Percentiles rank a stretch among this genome's conserved stretches.
phyloP scores from a whole-genome alignment of 2,329 filamentous ascomycete species.

The Pyrenochaeta sp. region DNA sequence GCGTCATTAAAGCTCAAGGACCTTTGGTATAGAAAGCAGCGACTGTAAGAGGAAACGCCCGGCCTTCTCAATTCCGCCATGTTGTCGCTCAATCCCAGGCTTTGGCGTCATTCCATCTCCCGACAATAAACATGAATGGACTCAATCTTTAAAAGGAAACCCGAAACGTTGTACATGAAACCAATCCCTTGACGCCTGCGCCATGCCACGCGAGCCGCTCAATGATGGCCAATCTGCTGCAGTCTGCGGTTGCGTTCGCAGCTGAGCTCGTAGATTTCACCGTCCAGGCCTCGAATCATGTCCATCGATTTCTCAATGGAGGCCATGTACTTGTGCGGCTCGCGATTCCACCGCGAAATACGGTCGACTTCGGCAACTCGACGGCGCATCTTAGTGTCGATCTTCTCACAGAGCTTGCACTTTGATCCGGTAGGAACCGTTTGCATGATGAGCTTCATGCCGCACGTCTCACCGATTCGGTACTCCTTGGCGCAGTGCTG shows the following conservation, averaged over 20 bases:
- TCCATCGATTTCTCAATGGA: slow-evolving; percentile 72
- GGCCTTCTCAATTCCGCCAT: slow-evolving; percentile 34
- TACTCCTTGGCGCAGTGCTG: slow-evolving; percentile 95
- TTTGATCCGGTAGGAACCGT: slow-evolving; percentile 69
- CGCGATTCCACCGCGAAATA: slow-evolving; percentile 77
- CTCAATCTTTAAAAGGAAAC: slow-evolving; percentile 32
- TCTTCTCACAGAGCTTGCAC: slow-evolving; percentile 89
- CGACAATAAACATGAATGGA: slow-evolving; percentile 43
- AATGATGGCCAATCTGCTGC: slow-evolving; percentile 42
- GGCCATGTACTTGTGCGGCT: slow-evolving; percentile 67
- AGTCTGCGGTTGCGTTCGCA: slow-evolving; percentile 58
- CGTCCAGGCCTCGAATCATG: slow-evolving; percentile 74
- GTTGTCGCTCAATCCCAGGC: slow-evolving; percentile 36
- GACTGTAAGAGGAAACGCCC: slow-evolving; percentile 49
- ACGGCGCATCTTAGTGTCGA: slow-evolving; percentile 82
- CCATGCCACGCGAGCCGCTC: slow-evolving; percentile 26
- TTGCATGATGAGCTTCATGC: slow-evolving; percentile 85
- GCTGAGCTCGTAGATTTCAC: slow-evolving; percentile 71
- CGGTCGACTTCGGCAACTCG: slow-evolving; percentile 77
- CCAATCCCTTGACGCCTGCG: slow-evolving; percentile 38
- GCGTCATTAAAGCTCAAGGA: slow-evolving; percentile 38
- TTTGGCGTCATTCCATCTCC: slow-evolving; percentile 38
- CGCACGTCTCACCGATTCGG: slow-evolving; percentile 94
- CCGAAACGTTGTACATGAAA: slow-evolving; percentile 47
- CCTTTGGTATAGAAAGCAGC: slow-evolving; percentile 39